Conservation (phyloP, 371 early-diverging fungal genomes). For the Gilbertella persicaria region DNA sequence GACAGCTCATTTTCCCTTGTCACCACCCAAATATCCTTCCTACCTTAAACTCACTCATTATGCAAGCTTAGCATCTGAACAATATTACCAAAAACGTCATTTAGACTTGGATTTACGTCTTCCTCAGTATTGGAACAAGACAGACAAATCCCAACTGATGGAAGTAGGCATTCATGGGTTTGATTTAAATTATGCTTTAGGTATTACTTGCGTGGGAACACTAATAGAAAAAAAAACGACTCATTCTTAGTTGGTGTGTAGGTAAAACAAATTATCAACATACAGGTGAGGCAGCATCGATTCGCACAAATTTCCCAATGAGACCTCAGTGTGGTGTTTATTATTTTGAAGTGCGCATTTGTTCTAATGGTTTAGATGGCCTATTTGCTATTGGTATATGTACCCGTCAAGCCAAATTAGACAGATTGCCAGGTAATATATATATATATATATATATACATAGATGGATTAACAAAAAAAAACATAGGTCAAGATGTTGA, state of each 20-base stretch:
- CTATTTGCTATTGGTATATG: slow-evolving; percentile 88
- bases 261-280: slow-evolving; percentile 44
- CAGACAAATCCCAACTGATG: slow-evolving; percentile 54
- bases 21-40: slow-evolving; percentile 37
- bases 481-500: slow-evolving; percentile 68
- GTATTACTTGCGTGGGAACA: slow-evolving; percentile 29
- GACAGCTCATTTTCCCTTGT: slow-evolving; percentile 3
- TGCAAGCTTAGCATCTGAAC: slow-evolving; percentile 33
- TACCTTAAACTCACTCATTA: slow-evolving; percentile 41
- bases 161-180: slow-evolving; percentile 53
- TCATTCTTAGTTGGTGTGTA: too few relatives aligned
- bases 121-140: slow-evolving; percentile 64
- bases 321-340: slow-evolving; percentile 85
- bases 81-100: slow-evolving; percentile 24
- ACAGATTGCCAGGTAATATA: slow-evolving; percentile 76
- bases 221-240: slow-evolving; percentile 64
- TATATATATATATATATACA: not conserved
- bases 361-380: slow-evolving; percentile 84
- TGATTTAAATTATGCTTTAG: slow-evolving; percentile 53
- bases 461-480: not conserved
- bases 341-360: slow-evolving; percentile 86
- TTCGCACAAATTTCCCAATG: slow-evolving; percentile 80
- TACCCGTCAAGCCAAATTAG: slow-evolving; percentile 45
- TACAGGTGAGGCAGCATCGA: slow-evolving; percentile 69
- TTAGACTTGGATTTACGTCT: slow-evolving; percentile 36